Evolutionary conservation across 1,284 basidiomycete genomes (phyloP), one percentile per base, ranked within the genome.

Genomic region (Gomphus sp.): DNA sequence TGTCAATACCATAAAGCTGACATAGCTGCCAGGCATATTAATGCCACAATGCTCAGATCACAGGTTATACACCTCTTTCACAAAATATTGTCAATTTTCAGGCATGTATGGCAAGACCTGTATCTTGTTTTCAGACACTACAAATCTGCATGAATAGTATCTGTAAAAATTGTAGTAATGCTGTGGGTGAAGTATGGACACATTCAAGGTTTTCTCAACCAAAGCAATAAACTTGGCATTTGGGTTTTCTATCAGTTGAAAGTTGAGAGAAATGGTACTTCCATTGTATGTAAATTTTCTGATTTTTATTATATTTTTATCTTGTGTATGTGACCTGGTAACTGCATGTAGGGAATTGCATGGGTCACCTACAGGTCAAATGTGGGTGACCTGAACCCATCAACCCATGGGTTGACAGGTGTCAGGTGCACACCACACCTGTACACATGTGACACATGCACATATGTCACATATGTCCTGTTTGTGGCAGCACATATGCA

Each of bases 71-170:
- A 87, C 85, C 63, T 84, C 81, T 59, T 82, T 80, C 11, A 93
- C 89, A 67, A 94, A 92, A 63, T 87, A 87, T 53, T 91, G 79
- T 58, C 87, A 80, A 14, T 85, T 80, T 16, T 76, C 76, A 6
- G 89, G 87, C 89, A 90, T 94, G 65, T 88, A 85, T 0, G 91
- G 89, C 31, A 95, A 71, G 1, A 93, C 80, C 64, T 89, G 86
- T 1, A 77, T 82, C 65, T 79, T 82, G 72, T 84, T 86, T 43
- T 84, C 77, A 5, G 87, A 84, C 4, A 72, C 68, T 50, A 91
- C 73, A 64, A 94, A 93, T 31, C 89, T 85, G 61, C 0, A 61
- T 9, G 34, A 45, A 22, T 36, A 36, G 7, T 6, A 18, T 43
- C 41, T 6, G n/a, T 8, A 43, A 9, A 0, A 16, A 43, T 43